A percentile compares a stretch with the other conserved stretches of the same genome.
Evolutionary conservation across 371 early-diverging fungal species (phyloP).

Genomic region (Dichotomocladium elegans): DNA sequence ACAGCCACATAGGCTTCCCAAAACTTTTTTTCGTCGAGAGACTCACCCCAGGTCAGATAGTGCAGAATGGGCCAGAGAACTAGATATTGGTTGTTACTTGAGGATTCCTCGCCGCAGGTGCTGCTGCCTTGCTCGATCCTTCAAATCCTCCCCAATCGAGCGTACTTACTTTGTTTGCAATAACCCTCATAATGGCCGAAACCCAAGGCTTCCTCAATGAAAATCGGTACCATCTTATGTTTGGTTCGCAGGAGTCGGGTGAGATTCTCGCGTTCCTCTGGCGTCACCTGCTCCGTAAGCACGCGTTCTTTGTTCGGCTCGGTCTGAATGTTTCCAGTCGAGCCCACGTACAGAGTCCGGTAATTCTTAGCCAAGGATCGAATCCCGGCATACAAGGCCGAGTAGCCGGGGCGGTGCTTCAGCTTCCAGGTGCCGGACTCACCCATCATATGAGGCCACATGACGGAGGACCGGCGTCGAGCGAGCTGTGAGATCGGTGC

Average conservation of each 20-base stretch:
- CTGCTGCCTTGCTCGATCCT: too few species aligned
- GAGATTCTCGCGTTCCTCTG: conserved; percentile 39
- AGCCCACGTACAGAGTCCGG: conserved; percentile 68
- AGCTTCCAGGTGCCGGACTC: conserved; percentile 33
- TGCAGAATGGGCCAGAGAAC: conserved; percentile 98
- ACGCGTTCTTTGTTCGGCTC: conserved; percentile 27
- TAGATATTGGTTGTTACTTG: too few species aligned
- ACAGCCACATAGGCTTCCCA: conserved; percentile 91
- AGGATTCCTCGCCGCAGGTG: too few species aligned
- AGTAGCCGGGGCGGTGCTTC: conserved; percentile 61
- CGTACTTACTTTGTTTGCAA: conserved; percentile 76
- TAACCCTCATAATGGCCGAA: conserved; percentile 85
- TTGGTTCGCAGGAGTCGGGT: conserved; percentile 42
- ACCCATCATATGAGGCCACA: conserved; percentile 15
- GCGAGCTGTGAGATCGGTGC: conserved; percentile 33
- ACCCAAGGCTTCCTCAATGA: conserved; percentile 68
- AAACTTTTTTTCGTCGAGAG: conserved; percentile 64
- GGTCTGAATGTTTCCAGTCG: conserved; percentile 58
- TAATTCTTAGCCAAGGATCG: conserved; percentile 46
- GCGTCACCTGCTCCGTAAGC: conserved; percentile 23
- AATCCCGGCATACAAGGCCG: conserved; percentile 75
- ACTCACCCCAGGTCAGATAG: conserved; percentile 85
- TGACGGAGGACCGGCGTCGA: conserved; percentile 24
- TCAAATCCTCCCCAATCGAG: not conserved
- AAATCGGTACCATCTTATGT: conserved; percentile 69